Conservation (phyloP, 139 green algal genomes). For the Haematococcus lacustris region DNA sequence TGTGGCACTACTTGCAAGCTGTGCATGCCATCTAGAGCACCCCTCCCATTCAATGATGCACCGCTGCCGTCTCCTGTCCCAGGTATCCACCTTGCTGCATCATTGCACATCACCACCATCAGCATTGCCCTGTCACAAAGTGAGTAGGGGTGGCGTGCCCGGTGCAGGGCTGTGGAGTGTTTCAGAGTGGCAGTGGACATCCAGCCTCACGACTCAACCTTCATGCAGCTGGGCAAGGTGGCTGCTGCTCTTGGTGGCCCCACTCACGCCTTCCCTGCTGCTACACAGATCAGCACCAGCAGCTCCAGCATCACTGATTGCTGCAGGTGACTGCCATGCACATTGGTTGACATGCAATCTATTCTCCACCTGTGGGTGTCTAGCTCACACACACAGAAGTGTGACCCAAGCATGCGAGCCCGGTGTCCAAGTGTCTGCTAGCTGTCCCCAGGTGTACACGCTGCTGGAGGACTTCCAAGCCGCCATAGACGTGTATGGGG, state of each 20-base stretch:
- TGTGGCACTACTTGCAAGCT: no score
- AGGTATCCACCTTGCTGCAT: no score
- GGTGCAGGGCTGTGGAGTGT: conserved; percentile 47
- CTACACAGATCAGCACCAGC: not conserved
- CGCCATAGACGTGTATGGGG: conserved; percentile 39
- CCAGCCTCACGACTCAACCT: conserved; percentile 66
- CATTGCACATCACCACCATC: not conserved
- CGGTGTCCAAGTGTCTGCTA: not conserved
- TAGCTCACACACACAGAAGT: not conserved
- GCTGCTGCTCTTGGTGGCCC: not conserved
- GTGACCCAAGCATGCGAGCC: not conserved
- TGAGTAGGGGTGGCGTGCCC: not conserved
- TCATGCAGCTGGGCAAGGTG: conserved; percentile 58
- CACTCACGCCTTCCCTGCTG: not conserved
- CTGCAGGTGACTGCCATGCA: not conserved
- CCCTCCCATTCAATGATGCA: no score
- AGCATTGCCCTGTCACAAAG: not conserved
- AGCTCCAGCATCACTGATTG: not conserved
- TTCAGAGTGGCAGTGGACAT: conserved; percentile 56
- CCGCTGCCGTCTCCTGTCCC: no score
- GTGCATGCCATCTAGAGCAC: no score
- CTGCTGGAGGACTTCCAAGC: conserved; percentile 32
- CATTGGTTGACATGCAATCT: not conserved
- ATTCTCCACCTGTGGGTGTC: not conserved
- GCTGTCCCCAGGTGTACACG: conserved; percentile 27